These are phyloP conservation scores for Diospyros lotus DNA, from an alignment of 148 eudicot genomes.

Conservation along the genomic window DNA sequence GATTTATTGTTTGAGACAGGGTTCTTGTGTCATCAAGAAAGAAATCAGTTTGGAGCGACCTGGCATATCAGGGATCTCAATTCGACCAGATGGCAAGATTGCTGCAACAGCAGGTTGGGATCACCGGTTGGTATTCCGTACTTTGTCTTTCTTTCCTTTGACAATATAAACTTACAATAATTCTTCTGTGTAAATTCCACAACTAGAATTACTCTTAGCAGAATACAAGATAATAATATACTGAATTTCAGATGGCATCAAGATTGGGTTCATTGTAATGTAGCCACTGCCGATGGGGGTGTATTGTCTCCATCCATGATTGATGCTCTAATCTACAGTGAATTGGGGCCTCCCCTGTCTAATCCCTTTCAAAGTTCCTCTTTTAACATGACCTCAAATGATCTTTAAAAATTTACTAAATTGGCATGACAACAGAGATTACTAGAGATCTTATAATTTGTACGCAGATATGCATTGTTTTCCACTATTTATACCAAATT, in stretches of 20 bases:
- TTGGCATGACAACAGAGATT: neutral
- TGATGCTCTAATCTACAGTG: neutral
- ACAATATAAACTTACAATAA: neutral
- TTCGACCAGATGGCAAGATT: conserved; percentile 71
- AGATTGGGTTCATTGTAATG: neutral
- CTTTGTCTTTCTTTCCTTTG: neutral
- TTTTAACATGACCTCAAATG: neutral
- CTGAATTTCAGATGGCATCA: neutral
- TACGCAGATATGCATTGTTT: neutral
- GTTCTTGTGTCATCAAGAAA: conserved; percentile 67
- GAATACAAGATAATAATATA: neutral
- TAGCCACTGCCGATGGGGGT: neutral
- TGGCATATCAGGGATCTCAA: conserved; percentile 69
- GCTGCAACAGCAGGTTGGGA: conserved; percentile 97
- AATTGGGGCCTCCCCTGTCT: neutral
- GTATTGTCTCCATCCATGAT: neutral
- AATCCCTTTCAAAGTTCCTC: neutral
- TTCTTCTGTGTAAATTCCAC: neutral
- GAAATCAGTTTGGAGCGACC: conserved; percentile 85
- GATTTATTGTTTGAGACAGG: conserved; percentile 26
- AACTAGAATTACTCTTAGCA: neutral
- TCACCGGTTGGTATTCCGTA: conserved; percentile 47
- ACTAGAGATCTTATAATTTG: neutral
- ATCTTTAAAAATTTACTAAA: neutral
- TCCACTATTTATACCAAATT: too few relatives aligned